These are phyloP conservation scores for Exophiala phaeomuriformis DNA, from an alignment of 2,329 filamentous ascomycete species.

Conservation along the genomic window DNA sequence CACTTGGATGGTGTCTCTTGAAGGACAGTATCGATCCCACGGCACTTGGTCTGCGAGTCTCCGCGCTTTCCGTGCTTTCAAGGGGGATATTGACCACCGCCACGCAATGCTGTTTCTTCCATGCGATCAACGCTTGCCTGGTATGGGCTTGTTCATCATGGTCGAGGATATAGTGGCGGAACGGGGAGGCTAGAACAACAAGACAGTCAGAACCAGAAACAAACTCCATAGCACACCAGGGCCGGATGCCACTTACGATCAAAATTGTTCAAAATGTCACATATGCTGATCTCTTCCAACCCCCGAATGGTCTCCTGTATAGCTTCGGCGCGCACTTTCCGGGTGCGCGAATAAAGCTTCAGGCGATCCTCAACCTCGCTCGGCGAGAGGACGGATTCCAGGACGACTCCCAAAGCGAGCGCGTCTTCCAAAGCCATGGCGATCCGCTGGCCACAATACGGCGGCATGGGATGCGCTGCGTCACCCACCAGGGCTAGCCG, in stretches of 20 bases:
- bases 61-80: too few species aligned
- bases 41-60: too few species aligned
- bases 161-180: constrained; percentile 47
- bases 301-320: constrained; percentile 53
- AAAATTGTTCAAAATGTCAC: constrained; percentile 1
- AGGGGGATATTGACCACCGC: too few species aligned
- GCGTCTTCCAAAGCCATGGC: constrained; percentile 23
- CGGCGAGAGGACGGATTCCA: constrained; percentile 41
- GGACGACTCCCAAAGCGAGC: constrained; percentile 50
- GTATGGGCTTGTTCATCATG: constrained; percentile 53
- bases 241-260: constrained; percentile 4
- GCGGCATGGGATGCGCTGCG: constrained; percentile 23
- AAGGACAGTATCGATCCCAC: too few species aligned
- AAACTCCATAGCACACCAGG: too few species aligned
- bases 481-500: constrained; percentile 44
- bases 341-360: constrained; percentile 51
- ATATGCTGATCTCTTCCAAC: constrained; percentile 5
- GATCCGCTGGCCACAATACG: constrained; percentile 19
- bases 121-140: constrained; percentile 43
- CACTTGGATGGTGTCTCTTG: too few species aligned
- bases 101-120: constrained; percentile 27
- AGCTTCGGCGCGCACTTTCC: constrained; percentile 49
- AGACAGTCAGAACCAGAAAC: background rate
- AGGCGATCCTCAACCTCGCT: constrained; percentile 50
- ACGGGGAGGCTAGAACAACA: constrained; percentile 40